A percentile compares a stretch with the other conserved stretches of the same genome.
Conservation (phyloP, 2,329 filamentous ascomycete species). For the Calonectria crousiana region DNA sequence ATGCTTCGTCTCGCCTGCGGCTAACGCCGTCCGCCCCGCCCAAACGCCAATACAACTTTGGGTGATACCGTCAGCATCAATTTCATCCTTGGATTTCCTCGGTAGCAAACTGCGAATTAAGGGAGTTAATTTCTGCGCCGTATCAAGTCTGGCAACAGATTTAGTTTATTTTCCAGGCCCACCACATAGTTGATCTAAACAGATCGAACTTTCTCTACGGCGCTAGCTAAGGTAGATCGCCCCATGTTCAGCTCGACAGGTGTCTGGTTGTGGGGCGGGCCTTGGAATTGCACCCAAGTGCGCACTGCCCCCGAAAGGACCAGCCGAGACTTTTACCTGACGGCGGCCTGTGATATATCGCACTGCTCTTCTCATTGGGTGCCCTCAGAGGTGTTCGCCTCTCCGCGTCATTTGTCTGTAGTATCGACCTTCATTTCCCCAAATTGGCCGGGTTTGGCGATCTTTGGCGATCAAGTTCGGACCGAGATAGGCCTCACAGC, state of each 20-base stretch:
- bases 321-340: slow-evolving; percentile 15
- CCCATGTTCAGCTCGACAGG: slow-evolving; percentile 33
- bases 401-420: background rate
- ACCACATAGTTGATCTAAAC: background rate
- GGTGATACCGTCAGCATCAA: background rate
- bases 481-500: background rate
- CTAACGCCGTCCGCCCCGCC: background rate
- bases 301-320: slow-evolving; percentile 20
- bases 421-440: background rate
- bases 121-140: background rate
- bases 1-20: slow-evolving; percentile 6
- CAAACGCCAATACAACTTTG: background rate
- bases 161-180: background rate
- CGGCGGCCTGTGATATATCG: background rate
- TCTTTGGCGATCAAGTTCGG: background rate
- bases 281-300: slow-evolving; percentile 17
- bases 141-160: background rate
- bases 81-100: background rate
- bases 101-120: background rate
- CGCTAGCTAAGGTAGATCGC: slow-evolving; percentile 15
- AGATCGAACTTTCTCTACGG: background rate
- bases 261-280: slow-evolving; percentile 14
- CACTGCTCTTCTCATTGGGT: slow-evolving; percentile 21
- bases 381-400: background rate
- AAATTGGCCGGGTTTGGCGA: background rate